Evolutionary conservation across 257 asterid genomes (phyloP).

Genomic region (Pogostemon cablin): DNA sequence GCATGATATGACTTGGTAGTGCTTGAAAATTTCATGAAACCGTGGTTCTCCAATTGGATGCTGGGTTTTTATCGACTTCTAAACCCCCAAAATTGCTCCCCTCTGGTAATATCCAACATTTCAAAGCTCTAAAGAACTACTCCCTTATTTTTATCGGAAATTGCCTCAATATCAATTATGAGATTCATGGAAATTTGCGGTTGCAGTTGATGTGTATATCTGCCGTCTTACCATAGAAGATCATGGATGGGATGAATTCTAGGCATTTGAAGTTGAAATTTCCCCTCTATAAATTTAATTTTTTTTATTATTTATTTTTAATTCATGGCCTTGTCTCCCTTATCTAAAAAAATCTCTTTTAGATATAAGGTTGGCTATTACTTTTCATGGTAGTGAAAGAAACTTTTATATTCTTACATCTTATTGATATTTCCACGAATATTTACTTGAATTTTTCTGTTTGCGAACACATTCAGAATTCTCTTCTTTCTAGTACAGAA

Average conservation of each 20-base stretch:
- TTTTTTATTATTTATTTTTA: background rate
- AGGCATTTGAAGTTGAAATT: background rate
- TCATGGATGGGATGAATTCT: background rate
- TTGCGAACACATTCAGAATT: background rate
- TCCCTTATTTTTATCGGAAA: background rate
- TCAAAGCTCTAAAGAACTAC: background rate
- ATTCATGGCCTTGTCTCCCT: background rate
- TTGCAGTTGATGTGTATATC: background rate
- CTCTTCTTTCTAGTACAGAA: background rate
- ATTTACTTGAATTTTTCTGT: background rate
- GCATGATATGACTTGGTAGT: constrained; percentile 20
- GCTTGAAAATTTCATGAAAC: background rate
- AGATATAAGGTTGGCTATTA: background rate
- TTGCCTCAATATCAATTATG: background rate
- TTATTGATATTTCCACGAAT: background rate
- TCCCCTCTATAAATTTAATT: background rate
- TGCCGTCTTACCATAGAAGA: background rate
- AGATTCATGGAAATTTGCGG: background rate
- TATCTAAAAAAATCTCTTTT: background rate
- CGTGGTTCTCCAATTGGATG: constrained; percentile 6
- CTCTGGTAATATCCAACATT: background rate
- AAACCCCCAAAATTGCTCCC: background rate
- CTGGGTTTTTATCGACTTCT: constrained; percentile 11
- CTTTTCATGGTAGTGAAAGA: background rate
- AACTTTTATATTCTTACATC: background rate